A percentile compares a stretch with the other conserved stretches of the same genome.
phyloP scores from a whole-genome alignment of 2,329 filamentous ascomycete species.

The Beauveria medogensis region DNA sequence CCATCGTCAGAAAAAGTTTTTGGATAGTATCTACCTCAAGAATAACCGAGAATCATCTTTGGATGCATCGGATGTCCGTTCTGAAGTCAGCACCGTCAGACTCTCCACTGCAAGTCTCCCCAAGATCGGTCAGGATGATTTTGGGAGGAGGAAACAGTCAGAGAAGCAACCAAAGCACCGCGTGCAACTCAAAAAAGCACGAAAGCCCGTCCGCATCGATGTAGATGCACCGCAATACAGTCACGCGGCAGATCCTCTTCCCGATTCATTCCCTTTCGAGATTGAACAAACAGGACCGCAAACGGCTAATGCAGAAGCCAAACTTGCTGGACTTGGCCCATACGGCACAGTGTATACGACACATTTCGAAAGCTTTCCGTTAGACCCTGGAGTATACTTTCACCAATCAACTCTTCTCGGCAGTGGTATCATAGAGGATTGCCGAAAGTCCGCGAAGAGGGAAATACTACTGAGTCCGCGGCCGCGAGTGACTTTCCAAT shows the following conservation, averaged over 20 bases:
- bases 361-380: constrained; percentile 55
- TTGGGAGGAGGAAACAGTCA: constrained; percentile 1
- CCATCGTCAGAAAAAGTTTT: constrained; percentile 40
- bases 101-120: background rate
- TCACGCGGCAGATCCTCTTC: constrained; percentile 45
- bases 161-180: constrained; percentile 17
- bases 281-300: constrained; percentile 11
- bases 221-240: constrained; percentile 43
- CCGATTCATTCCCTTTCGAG: constrained; percentile 4
- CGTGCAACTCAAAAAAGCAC: background rate
- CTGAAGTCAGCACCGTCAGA: background rate
- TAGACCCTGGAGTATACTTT: constrained; percentile 49
- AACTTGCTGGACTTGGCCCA: constrained; percentile 46
- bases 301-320: constrained; percentile 17
- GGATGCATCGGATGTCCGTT: background rate
- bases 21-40: constrained; percentile 47
- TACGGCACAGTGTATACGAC: constrained; percentile 54
- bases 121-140: background rate
- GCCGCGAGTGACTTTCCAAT: constrained; percentile 31
- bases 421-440: constrained; percentile 38
- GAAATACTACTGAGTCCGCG: constrained; percentile 23
- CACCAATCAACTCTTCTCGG: constrained; percentile 53
- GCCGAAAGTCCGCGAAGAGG: constrained; percentile 23
- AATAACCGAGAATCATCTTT: constrained; percentile 21
- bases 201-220: constrained; percentile 36